A percentile compares a stretch with the other conserved stretches of the same genome.
These are phyloP conservation scores for Guyanaporus albipodus DNA, from an alignment of 768 basidiomycete species.

Conservation along the genomic window DNA sequence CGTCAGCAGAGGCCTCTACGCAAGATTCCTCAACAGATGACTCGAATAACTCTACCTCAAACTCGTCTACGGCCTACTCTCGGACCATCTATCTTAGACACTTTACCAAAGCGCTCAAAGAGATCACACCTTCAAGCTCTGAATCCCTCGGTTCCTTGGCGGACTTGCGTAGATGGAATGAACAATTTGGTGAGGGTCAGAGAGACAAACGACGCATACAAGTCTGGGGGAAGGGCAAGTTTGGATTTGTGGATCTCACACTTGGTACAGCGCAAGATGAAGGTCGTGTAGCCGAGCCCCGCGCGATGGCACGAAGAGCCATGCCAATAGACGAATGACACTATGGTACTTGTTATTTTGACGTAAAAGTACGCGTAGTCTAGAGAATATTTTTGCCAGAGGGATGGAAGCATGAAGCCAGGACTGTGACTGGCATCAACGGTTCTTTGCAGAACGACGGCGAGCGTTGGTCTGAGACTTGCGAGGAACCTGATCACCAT, in stretches of 20 bases:
- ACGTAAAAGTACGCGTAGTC: constrained; percentile 10
- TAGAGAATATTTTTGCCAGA: constrained; percentile 4
- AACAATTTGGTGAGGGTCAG: constrained; percentile 88
- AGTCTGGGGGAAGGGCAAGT: constrained; percentile 84
- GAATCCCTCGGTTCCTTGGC: constrained; percentile 73
- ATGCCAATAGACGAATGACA: constrained; percentile 26
- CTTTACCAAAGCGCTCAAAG: constrained; percentile 80
- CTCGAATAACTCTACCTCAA: constrained; percentile 7
- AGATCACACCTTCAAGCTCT: constrained; percentile 87
- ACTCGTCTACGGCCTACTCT: constrained; percentile 9
- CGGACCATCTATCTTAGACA: constrained; percentile 55
- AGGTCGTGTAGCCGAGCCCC: constrained; percentile 38
- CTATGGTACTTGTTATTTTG: constrained; percentile 18
- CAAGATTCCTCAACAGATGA: not conserved
- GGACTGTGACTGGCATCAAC: constrained; percentile 8
- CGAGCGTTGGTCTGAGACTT: constrained; percentile 15
- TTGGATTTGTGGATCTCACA: constrained; percentile 69
- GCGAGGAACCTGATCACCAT: constrained; percentile 18
- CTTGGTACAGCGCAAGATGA: constrained; percentile 34
- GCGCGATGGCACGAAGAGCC: constrained; percentile 9
- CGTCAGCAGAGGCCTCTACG: constrained; percentile 2
- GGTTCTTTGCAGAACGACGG: constrained; percentile 19
- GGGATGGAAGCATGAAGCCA: not conserved
- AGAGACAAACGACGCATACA: constrained; percentile 61
- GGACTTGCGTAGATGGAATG: constrained; percentile 84